Evolutionary conservation across 352 stramenopile genomes (phyloP).

Genomic region (Globisporangium camurandrum): DNA sequence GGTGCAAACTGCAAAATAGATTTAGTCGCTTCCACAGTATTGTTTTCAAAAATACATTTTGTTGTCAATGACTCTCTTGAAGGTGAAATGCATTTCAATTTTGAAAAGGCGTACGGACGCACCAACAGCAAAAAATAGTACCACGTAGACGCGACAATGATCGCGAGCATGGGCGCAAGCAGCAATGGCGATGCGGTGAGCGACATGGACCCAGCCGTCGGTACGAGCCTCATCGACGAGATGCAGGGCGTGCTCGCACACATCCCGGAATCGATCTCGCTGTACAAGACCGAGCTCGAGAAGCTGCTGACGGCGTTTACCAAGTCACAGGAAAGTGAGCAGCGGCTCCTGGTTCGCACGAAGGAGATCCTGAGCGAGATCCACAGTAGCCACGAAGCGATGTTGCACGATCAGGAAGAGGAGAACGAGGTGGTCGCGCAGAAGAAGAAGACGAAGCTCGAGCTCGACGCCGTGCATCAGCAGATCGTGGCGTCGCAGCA

Average conservation of each 20-base stretch:
- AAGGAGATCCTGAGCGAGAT: slow-evolving; percentile 75
- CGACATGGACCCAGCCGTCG: slow-evolving; percentile 1
- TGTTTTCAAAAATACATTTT: too few relatives aligned
- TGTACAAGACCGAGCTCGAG: slow-evolving; percentile 76
- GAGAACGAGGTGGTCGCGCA: slow-evolving; percentile 60
- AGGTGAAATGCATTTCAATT: too few relatives aligned
- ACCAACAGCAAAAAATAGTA: too few relatives aligned
- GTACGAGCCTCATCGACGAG: slow-evolving; percentile 38
- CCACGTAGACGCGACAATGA: too few relatives aligned
- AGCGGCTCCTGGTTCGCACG: slow-evolving; percentile 52
- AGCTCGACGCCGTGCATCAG: slow-evolving; percentile 61
- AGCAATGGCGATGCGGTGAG: background rate
- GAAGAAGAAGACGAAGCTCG: slow-evolving; percentile 63
- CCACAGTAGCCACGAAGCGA: slow-evolving; percentile 61
- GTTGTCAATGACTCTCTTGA: too few relatives aligned
- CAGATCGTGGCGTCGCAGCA: slow-evolving; percentile 55
- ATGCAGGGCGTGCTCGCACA: slow-evolving; percentile 64
- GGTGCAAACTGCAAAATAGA: too few relatives aligned
- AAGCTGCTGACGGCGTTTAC: slow-evolving; percentile 63
- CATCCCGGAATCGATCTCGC: slow-evolving; percentile 58
- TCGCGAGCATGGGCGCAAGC: slow-evolving; percentile 3
- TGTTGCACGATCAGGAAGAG: slow-evolving; percentile 71
- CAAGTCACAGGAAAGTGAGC: slow-evolving; percentile 81
- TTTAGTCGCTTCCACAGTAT: too few relatives aligned
- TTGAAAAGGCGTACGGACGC: too few relatives aligned